Percentiles rank a stretch among this genome's conserved stretches.
These are phyloP conservation scores for Trametes pubescens DNA, from an alignment of 1,284 basidiomycete genomes.

Conservation along the genomic window DNA sequence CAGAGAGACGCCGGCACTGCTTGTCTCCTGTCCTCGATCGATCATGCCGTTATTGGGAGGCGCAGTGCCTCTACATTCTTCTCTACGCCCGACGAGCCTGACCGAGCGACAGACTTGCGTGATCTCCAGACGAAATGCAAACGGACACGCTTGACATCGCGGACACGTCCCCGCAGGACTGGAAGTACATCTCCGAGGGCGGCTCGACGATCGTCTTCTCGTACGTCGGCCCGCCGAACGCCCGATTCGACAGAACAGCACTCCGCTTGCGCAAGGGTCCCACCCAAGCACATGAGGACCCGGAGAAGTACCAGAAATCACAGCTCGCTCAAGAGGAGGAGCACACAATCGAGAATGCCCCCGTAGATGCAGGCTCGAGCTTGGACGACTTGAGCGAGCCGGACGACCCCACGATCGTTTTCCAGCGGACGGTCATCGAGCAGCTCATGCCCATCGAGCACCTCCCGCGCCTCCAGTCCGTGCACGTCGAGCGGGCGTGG, in stretches of 20 bases:
- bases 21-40: slow-evolving; percentile 16
- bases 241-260: slow-evolving; percentile 66
- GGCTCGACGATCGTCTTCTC: slow-evolving; percentile 90
- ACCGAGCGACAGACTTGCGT: background rate
- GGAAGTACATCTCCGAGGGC: slow-evolving; percentile 89
- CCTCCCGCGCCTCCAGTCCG: slow-evolving; percentile 63
- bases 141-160: slow-evolving; percentile 31
- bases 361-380: background rate
- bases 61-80: background rate
- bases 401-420: slow-evolving; percentile 68
- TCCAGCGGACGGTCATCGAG: slow-evolving; percentile 67
- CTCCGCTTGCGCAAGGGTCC: slow-evolving; percentile 75
- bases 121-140: background rate
- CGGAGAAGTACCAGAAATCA: slow-evolving; percentile 15
- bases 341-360: background rate
- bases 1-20: slow-evolving; percentile 10
- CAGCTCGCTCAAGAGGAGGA: background rate
- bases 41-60: background rate
- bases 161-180: slow-evolving; percentile 63
- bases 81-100: background rate
- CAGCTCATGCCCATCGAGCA: slow-evolving; percentile 64
- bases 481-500: slow-evolving; percentile 69
- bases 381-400: slow-evolving; percentile 47
- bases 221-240: slow-evolving; percentile 63
- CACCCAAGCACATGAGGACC: slow-evolving; percentile 19